Conservation (phyloP, 306 rosid genomes). For the Cyclanthera cordifolia region DNA sequence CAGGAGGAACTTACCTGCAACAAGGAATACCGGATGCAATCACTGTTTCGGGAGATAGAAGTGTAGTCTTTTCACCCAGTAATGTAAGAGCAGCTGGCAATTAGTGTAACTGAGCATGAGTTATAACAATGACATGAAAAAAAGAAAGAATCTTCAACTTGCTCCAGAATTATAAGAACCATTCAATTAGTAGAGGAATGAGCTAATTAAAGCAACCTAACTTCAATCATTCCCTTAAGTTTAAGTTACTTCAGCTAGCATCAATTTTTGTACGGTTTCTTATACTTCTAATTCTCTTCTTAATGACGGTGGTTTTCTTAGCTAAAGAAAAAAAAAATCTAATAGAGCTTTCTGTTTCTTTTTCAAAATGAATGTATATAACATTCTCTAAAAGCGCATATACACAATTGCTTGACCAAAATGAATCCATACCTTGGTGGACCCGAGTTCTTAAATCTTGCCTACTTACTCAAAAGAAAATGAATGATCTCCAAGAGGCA, state of each 20-base stretch:
- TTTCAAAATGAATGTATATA: not conserved
- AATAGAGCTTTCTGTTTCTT: not conserved
- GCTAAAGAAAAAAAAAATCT: not conserved
- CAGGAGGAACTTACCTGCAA: constrained; percentile 58
- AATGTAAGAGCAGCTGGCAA: constrained; percentile 87
- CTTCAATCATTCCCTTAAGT: not conserved
- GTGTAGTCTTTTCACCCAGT: constrained; percentile 88
- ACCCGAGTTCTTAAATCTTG: constrained; percentile 56
- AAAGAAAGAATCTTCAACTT: constrained; percentile 23
- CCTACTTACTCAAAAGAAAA: constrained; percentile 64
- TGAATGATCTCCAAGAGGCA: constrained; percentile 62
- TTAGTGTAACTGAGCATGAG: constrained; percentile 48
- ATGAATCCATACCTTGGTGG: constrained; percentile 55
- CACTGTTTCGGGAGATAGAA: constrained; percentile 72
- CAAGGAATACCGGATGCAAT: constrained; percentile 81
- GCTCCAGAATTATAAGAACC: constrained; percentile 8
- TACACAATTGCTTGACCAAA: constrained; percentile 13
- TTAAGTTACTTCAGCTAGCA: not conserved
- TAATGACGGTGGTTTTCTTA: not conserved
- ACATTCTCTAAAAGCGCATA: not conserved
- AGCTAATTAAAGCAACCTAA: constrained; percentile 1
- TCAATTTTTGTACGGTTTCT: not conserved
- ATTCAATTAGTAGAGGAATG: not conserved
- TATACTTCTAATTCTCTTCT: not conserved
- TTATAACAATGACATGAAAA: constrained; percentile 30